Conservation (phyloP, 164 flowering plant species). For the Annona squamosa region DNA sequence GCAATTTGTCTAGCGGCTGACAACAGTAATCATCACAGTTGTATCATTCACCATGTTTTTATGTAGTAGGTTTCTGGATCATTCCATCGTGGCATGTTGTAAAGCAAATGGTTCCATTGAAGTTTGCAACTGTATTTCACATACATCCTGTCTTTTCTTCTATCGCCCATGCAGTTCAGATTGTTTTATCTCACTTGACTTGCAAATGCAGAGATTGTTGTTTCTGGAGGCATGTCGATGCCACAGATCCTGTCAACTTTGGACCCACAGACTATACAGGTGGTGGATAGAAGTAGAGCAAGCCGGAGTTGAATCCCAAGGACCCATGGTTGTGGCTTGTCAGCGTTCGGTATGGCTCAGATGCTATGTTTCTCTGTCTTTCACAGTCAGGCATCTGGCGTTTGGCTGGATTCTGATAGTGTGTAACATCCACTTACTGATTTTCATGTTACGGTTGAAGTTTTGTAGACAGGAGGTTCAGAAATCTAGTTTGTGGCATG, state of each 20-base stretch:
- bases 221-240: constrained; percentile 82
- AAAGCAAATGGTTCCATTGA: neutral
- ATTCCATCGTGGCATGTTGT: no score
- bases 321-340: neutral
- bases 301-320: constrained; percentile 28
- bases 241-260: constrained; percentile 60
- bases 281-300: constrained; percentile 42
- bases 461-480: neutral
- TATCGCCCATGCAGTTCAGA: neutral
- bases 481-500: neutral
- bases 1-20: no score
- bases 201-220: constrained; percentile 55
- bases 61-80: no score
- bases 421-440: neutral
- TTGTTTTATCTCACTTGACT: neutral
- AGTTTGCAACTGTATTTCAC: neutral
- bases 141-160: neutral
- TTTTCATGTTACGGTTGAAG: neutral
- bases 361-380: neutral
- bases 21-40: no score
- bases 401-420: constrained; percentile 4
- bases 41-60: no score
- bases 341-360: neutral
- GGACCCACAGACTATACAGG: constrained; percentile 29
- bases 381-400: neutral